A percentile compares a stretch with the other conserved stretches of the same genome.
phyloP scores from a whole-genome alignment of 2,329 filamentous ascomycete species.

The Dactylonectria estremocensis region DNA sequence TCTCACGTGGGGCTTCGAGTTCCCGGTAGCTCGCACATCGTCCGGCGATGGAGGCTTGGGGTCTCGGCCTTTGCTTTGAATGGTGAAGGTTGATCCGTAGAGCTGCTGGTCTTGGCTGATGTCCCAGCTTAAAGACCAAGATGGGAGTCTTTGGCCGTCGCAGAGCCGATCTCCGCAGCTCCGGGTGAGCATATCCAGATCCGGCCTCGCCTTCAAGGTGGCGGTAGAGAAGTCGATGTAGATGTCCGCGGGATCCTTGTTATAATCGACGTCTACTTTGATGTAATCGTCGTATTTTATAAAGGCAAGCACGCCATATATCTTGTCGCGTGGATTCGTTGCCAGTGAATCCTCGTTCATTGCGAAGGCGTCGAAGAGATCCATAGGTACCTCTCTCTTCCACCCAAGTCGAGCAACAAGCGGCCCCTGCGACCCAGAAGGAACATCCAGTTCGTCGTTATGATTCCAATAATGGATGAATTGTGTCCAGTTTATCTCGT shows the following conservation, averaged over 20 bases:
- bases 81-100: background rate
- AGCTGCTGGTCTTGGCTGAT: background rate
- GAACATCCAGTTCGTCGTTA: background rate
- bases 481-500: background rate
- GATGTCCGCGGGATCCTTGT: background rate
- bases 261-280: background rate
- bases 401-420: background rate
- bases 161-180: background rate
- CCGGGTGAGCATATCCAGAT: background rate
- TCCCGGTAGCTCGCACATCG: background rate
- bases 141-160: background rate
- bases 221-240: background rate
- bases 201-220: background rate
- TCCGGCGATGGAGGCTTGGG: background rate
- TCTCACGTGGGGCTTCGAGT: background rate
- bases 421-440: background rate
- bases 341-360: background rate
- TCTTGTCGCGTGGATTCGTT: background rate
- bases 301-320: background rate
- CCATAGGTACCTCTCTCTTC: background rate
- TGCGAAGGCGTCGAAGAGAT: background rate
- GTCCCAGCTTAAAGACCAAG: background rate
- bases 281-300: background rate
- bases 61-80: background rate
- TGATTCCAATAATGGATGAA: background rate